Evolutionary conservation across 495 filamentous ascomycete genomes (phyloP).

Genomic region (Halenospora varia): DNA sequence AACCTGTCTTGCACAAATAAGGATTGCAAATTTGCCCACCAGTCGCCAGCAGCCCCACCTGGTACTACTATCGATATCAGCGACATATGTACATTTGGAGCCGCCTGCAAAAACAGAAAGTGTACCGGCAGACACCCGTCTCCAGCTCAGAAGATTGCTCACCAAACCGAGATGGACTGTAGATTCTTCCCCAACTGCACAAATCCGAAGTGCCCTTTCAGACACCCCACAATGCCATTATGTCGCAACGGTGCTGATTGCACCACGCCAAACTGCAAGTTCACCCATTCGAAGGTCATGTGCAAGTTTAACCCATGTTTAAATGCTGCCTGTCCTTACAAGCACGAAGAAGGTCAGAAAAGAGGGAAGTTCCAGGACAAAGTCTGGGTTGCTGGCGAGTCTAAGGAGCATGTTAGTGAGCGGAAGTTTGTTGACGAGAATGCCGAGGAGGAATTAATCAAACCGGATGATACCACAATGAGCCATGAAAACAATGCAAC

Average conservation of each 20-base stretch:
- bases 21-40: conserved; percentile 90
- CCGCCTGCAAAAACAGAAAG: conserved; percentile 91
- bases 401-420: conserved; percentile 71
- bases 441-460: conserved; percentile 69
- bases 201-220: conserved; percentile 80
- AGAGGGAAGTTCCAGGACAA: conserved; percentile 77
- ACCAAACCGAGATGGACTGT: conserved; percentile 84
- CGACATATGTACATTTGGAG: conserved; percentile 80
- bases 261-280: conserved; percentile 77
- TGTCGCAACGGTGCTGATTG: conserved; percentile 95
- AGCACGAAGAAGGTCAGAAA: conserved; percentile 87
- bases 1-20: conserved; percentile 82
- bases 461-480: conserved; percentile 49
- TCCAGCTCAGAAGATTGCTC: conserved; percentile 70
- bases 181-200: conserved; percentile 93
- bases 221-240: conserved; percentile 66
- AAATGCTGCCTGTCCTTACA: conserved; percentile 79
- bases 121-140: conserved; percentile 91
- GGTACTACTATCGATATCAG: conserved; percentile 72
- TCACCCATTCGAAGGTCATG: conserved; percentile 73
- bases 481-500: conserved; percentile 12
- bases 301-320: conserved; percentile 93
- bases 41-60: conserved; percentile 86
- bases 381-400: conserved; percentile 73
- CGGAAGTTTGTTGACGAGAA: conserved; percentile 79